These are phyloP conservation scores for Pelargonium myrrhifolium DNA, from an alignment of 441 rosid genomes.

Conservation along the genomic window DNA sequence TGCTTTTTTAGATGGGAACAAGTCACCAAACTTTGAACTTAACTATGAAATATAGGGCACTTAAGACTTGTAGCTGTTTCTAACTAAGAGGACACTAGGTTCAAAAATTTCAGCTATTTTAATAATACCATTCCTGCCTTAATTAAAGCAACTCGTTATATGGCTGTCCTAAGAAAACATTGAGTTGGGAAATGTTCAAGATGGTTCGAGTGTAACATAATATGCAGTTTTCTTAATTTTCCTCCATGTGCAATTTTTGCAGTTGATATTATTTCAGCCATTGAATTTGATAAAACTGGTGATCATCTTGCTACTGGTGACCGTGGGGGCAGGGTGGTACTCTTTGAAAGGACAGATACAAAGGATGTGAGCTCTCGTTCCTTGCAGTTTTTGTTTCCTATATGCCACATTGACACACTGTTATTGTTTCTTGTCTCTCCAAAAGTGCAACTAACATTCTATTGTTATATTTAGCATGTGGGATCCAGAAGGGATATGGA, in stretches of 20 bases:
- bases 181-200: neutral
- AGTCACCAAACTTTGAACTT: too few relatives aligned
- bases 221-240: neutral
- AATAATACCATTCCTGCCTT: too few relatives aligned
- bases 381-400: constrained; percentile 6
- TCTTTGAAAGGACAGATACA: constrained; percentile 62
- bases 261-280: constrained; percentile 74
- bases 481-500: constrained; percentile 67
- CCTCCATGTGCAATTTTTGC: constrained; percentile 14
- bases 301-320: constrained; percentile 77
- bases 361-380: constrained; percentile 37
- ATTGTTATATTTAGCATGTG: constrained; percentile 41
- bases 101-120: too few relatives aligned
- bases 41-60: too few relatives aligned
- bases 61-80: too few relatives aligned
- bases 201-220: neutral
- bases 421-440: constrained; percentile 3
- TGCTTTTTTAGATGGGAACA: too few relatives aligned
- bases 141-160: too few relatives aligned
- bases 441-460: constrained; percentile 5
- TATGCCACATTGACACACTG: neutral
- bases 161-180: neutral
- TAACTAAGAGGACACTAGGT: too few relatives aligned
- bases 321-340: constrained; percentile 69
- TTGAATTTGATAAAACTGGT: constrained; percentile 65